phyloP scores from a whole-genome alignment of 139 green algal species.

The Chlorokybus atmophyticus region DNA sequence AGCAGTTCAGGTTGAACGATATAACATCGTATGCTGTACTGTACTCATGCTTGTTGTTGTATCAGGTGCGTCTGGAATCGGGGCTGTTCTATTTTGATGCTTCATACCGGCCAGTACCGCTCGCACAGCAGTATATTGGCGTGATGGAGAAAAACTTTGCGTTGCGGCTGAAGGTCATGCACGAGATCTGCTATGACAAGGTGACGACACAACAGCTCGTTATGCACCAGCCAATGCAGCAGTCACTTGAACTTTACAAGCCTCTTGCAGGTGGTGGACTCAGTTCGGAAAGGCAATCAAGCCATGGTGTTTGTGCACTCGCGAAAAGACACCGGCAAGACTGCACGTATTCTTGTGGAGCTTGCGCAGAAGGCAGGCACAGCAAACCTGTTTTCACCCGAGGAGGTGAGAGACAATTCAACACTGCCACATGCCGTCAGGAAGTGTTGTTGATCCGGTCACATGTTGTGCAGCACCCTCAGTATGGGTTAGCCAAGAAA shows the following conservation, averaged over 20 bases:
- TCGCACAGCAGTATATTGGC: conserved; percentile 84
- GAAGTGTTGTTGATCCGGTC: too few relatives aligned
- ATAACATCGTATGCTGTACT: too few relatives aligned
- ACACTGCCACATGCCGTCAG: too few relatives aligned
- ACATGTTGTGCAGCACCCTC: too few relatives aligned
- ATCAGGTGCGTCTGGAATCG: conserved; percentile 40
- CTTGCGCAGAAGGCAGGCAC: conserved; percentile 8
- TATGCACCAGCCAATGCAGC: not conserved
- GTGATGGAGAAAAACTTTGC: conserved; percentile 73
- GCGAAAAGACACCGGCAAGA: conserved; percentile 80
- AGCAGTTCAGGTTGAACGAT: too few relatives aligned
- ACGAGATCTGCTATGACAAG: conserved; percentile 83
- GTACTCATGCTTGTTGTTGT: too few relatives aligned
- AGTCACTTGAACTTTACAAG: not conserved
- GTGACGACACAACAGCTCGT: conserved; percentile 25
- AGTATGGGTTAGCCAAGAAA: conserved; percentile 43
- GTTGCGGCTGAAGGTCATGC: conserved; percentile 60
- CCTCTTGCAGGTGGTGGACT: conserved; percentile 47
- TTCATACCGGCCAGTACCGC: conserved; percentile 78
- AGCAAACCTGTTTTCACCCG: conserved; percentile 12
- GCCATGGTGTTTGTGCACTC: conserved; percentile 99
- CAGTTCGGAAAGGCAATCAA: conserved; percentile 72
- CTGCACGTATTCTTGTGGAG: conserved; percentile 52
- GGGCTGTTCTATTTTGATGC: conserved; percentile 95
- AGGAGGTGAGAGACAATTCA: too few relatives aligned